Evolutionary conservation across 192 early-diverging fungal species (phyloP).

Genomic region (Neocallimastix lanati): DNA sequence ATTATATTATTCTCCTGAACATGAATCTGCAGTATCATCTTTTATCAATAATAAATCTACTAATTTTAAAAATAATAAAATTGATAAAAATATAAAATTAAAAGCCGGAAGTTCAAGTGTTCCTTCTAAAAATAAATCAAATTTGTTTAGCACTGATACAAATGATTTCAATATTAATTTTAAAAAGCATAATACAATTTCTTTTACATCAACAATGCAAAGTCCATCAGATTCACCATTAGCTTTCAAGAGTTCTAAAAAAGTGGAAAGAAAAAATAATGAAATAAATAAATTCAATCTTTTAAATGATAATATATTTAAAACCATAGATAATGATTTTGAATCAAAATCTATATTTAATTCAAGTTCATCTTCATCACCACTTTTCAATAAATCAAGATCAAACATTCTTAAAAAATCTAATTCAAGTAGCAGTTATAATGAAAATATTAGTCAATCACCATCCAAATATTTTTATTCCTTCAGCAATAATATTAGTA

Average conservation of each 20-base stretch:
- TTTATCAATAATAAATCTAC: neutral
- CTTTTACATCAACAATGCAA: neutral
- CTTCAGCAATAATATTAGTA: no score
- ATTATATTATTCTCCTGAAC: neutral
- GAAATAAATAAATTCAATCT: no score
- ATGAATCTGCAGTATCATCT: neutral
- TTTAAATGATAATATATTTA: no score
- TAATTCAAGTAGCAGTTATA: no score
- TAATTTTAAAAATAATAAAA: neutral
- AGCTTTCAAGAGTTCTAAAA: neutral
- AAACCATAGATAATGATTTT: no score
- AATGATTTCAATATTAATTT: neutral
- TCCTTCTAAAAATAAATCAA: neutral
- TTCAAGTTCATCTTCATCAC: no score
- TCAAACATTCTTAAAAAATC: no score
- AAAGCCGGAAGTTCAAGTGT: neutral
- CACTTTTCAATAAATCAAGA: no score
- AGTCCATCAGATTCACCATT: neutral
- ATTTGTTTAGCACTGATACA: neutral
- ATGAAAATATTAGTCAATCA: no score
- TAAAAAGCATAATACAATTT: neutral
- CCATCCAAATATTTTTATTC: no score
- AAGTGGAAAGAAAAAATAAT: no score
- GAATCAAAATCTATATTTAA: no score
- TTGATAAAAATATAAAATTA: neutral